phyloP scores from a whole-genome alignment of 2,329 filamentous ascomycete genomes.

The Pseudogymnoascus sp. region DNA sequence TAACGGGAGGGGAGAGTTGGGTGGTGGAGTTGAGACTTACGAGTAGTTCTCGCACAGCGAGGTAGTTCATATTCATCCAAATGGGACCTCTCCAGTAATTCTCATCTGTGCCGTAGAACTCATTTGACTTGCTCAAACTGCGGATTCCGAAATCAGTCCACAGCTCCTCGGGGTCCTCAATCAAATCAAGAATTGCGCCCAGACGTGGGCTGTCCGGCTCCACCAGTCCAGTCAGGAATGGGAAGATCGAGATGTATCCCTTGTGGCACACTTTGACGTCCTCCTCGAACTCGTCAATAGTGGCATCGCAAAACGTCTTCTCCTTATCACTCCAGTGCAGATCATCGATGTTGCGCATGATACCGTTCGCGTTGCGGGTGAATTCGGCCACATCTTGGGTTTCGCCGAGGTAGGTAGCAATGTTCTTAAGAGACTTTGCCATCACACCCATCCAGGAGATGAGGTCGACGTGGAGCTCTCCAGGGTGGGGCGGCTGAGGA shows the following conservation, averaged over 20 bases:
- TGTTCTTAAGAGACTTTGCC: slow-evolving; percentile 74
- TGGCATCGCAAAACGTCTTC: slow-evolving; percentile 87
- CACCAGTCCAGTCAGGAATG: slow-evolving; percentile 79
- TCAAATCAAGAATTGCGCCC: slow-evolving; percentile 65
- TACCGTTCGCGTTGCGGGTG: slow-evolving; percentile 63
- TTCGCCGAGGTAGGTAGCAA: slow-evolving; percentile 68
- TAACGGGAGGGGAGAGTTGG: background rate
- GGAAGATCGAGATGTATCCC: slow-evolving; percentile 89
- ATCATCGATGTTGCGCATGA: slow-evolving; percentile 79
- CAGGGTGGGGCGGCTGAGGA: slow-evolving; percentile 85
- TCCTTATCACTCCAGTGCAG: slow-evolving; percentile 82
- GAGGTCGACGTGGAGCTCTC: slow-evolving; percentile 89
- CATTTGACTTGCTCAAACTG: slow-evolving; percentile 75
- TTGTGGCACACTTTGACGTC: slow-evolving; percentile 86
- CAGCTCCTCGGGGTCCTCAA: slow-evolving; percentile 75
- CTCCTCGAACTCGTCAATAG: slow-evolving; percentile 92
- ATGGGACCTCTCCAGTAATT: slow-evolving; percentile 96
- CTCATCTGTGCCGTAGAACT: slow-evolving; percentile 81
- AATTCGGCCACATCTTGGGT: slow-evolving; percentile 70
- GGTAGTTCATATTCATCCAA: slow-evolving; percentile 95
- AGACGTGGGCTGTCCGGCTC: slow-evolving; percentile 66
- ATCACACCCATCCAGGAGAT: slow-evolving; percentile 98
- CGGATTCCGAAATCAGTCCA: slow-evolving; percentile 86
- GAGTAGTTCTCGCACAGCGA: slow-evolving; percentile 69
- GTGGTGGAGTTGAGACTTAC: slow-evolving; percentile 45